Evolutionary conservation across 2,329 filamentous ascomycete genomes (phyloP).

Genomic region (Monilinia polystroma): DNA sequence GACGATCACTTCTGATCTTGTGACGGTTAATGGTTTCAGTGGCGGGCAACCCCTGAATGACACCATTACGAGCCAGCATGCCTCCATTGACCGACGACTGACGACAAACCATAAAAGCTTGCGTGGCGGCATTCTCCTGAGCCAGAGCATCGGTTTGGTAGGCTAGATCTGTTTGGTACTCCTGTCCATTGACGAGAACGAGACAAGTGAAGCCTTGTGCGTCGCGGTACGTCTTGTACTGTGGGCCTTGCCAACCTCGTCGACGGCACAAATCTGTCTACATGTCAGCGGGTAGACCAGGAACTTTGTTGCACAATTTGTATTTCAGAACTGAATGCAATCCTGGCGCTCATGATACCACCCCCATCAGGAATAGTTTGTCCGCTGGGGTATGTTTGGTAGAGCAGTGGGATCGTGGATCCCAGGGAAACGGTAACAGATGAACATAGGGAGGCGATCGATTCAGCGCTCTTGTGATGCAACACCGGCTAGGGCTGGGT

Average conservation of each 20-base stretch:
- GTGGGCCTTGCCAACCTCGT: conserved; percentile 88
- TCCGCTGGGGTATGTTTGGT: conserved; percentile 5
- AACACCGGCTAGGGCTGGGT: conserved; percentile 9
- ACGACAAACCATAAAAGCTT: conserved; percentile 94
- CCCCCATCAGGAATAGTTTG: conserved; percentile 19
- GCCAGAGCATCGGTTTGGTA: conserved; percentile 81
- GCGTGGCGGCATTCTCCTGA: conserved; percentile 90
- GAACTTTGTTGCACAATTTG: conserved; percentile 26
- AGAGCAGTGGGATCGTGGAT: conserved; percentile 15
- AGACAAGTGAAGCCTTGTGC: conserved; percentile 80
- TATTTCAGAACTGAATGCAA: conserved; percentile 13
- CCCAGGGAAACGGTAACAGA: conserved; percentile 17
- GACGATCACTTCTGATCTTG: conserved; percentile 34
- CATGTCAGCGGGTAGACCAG: conserved; percentile 34
- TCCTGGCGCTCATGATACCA: conserved; percentile 10
- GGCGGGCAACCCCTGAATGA: conserved; percentile 64
- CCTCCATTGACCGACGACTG: conserved; percentile 97
- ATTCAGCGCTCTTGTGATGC: conserved; percentile 22
- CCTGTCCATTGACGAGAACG: conserved; percentile 91
- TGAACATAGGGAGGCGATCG: conserved; percentile 18
- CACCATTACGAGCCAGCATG: conserved; percentile 72
- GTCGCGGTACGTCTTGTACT: conserved; percentile 79
- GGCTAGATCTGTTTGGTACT: conserved; percentile 87
- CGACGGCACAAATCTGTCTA: conserved; percentile 83
- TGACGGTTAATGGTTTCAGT: conserved; percentile 40